Percentiles rank a stretch among this genome's conserved stretches.
These are phyloP conservation scores for Aureobasidium namibiae DNA, from an alignment of 2,329 filamentous ascomycete species.

Conservation along the genomic window DNA sequence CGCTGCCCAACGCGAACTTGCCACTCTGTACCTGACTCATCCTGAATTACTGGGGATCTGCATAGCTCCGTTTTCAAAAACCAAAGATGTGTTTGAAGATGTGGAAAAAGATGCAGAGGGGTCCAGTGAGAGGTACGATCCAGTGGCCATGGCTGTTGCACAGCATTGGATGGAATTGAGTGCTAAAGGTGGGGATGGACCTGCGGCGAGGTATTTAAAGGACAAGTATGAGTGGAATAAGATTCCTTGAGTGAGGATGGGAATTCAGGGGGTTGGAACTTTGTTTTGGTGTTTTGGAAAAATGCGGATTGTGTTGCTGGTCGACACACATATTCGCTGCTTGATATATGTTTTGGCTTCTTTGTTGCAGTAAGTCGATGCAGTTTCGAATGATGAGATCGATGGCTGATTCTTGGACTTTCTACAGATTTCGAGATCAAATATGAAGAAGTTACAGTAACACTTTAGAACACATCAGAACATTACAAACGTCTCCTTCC, in stretches of 20 bases:
- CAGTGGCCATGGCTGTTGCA: slow-evolving; percentile 83
- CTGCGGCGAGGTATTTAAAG: slow-evolving; percentile 73
- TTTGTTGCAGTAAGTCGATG: no score
- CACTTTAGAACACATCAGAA: no score
- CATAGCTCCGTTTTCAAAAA: slow-evolving; percentile 74
- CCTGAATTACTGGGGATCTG: slow-evolving; percentile 75
- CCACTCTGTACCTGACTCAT: slow-evolving; percentile 85
- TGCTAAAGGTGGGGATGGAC: slow-evolving; percentile 73
- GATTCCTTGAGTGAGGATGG: slow-evolving; percentile 44
- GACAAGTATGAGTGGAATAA: slow-evolving; percentile 59
- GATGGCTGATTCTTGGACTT: no score
- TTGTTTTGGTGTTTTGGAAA: no score
- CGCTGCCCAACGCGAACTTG: slow-evolving; percentile 84
- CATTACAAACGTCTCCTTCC: no score
- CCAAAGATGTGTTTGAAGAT: slow-evolving; percentile 75
- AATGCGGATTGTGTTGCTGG: no score
- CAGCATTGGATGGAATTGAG: slow-evolving; percentile 96
- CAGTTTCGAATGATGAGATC: no score
- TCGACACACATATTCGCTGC: no score
- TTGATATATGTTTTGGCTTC: no score
- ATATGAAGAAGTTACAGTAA: no score
- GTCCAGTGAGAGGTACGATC: slow-evolving; percentile 64
- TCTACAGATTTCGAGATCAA: no score
- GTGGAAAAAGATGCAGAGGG: slow-evolving; percentile 63
- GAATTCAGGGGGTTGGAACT: no score